Evolutionary conservation across 768 basidiomycete genomes (phyloP).

Genomic region (Rhodocollybia butyracea): DNA sequence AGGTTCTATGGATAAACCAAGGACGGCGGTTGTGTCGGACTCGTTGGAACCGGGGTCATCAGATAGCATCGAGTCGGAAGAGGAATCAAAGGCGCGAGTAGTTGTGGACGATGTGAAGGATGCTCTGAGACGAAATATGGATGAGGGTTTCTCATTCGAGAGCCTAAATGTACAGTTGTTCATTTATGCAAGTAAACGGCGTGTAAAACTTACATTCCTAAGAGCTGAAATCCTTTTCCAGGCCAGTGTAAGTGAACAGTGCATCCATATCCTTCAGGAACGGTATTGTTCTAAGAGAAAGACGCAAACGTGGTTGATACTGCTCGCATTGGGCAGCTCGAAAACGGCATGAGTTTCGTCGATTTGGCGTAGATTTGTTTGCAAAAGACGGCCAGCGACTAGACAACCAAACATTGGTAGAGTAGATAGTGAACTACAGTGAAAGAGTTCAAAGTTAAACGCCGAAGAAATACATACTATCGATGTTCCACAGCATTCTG

Average conservation of each 20-base stretch:
- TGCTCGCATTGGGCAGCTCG: slow-evolving; percentile 64
- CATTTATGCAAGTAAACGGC: background rate
- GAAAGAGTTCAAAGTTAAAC: too few species aligned
- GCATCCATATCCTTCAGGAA: slow-evolving; percentile 83
- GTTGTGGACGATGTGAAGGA: slow-evolving; percentile 45
- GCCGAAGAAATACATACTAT: too few species aligned
- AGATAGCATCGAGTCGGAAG: slow-evolving; percentile 23
- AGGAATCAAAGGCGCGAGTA: slow-evolving; percentile 36
- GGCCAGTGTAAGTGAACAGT: slow-evolving; percentile 87
- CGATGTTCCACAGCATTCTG: too few species aligned
- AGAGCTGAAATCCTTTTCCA: slow-evolving; percentile 79
- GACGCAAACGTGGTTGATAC: slow-evolving; percentile 83
- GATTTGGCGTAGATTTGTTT: slow-evolving; percentile 78
- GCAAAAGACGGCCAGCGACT: slow-evolving; percentile 73
- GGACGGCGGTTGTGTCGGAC: slow-evolving; percentile 62
- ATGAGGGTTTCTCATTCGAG: slow-evolving; percentile 86
- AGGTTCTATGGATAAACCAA: slow-evolving; percentile 82
- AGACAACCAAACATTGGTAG: slow-evolving; percentile 71
- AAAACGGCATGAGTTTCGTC: slow-evolving; percentile 84
- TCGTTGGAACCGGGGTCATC: too few species aligned
- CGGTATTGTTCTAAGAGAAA: slow-evolving; percentile 76
- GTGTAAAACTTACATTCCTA: slow-evolving; percentile 68
- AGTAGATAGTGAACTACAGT: background rate
- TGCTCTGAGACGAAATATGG: slow-evolving; percentile 80
- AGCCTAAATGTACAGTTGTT: slow-evolving; percentile 51